These are phyloP conservation scores for Suillus sp. DNA, from an alignment of 768 basidiomycete genomes.

Conservation along the genomic window DNA sequence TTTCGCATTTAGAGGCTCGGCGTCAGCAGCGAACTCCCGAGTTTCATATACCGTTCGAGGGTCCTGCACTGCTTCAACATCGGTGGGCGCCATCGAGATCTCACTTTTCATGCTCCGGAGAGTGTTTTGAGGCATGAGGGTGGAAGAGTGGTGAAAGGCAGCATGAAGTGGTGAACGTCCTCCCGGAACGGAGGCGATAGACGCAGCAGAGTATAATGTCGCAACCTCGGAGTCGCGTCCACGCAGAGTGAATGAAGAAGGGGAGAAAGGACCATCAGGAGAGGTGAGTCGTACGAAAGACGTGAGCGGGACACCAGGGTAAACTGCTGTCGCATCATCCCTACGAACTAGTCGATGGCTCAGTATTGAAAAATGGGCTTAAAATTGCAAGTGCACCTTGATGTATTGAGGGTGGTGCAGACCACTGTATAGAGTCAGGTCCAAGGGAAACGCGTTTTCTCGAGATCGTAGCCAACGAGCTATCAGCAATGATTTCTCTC, in stretches of 20 bases:
- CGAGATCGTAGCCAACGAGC: slow-evolving; percentile 9
- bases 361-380: neutral
- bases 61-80: slow-evolving; percentile 37
- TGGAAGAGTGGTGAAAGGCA: slow-evolving; percentile 33
- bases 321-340: slow-evolving; percentile 33
- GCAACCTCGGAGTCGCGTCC: slow-evolving; percentile 77
- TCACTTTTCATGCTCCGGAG: slow-evolving; percentile 23
- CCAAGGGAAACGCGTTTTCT: slow-evolving; percentile 17
- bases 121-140: slow-evolving; percentile 30
- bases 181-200: slow-evolving; percentile 67
- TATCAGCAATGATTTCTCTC: slow-evolving; percentile 18
- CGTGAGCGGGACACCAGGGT: slow-evolving; percentile 69
- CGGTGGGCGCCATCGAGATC: slow-evolving; percentile 23
- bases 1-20: slow-evolving; percentile 49
- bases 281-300: slow-evolving; percentile 70
- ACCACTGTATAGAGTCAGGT: slow-evolving; percentile 22
- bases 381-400: slow-evolving; percentile 22
- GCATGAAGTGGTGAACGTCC: slow-evolving; percentile 41
- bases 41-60: slow-evolving; percentile 59
- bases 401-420: slow-evolving; percentile 14
- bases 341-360: slow-evolving; percentile 8
- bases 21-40: slow-evolving; percentile 83
- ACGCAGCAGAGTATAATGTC: slow-evolving; percentile 85
- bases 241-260: slow-evolving; percentile 35
- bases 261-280: slow-evolving; percentile 61